These are phyloP conservation scores for Hypoxylon sp. DNA, from an alignment of 2,329 filamentous ascomycete species.

Conservation along the genomic window DNA sequence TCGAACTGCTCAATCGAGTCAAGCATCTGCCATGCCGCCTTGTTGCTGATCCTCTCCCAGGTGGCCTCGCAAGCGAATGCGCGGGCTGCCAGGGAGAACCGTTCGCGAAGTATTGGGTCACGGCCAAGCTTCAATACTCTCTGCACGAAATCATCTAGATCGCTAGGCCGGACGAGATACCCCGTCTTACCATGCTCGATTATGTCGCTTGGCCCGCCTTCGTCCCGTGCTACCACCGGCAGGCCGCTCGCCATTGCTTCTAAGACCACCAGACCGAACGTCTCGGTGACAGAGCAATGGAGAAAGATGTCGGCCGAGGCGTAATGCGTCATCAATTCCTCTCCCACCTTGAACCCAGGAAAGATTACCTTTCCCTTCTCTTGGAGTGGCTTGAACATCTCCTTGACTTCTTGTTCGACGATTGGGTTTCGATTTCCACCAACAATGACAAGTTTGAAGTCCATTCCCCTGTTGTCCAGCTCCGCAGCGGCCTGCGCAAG, in stretches of 20 bases:
- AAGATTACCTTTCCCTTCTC: constrained; percentile 72
- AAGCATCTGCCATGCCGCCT: constrained; percentile 75
- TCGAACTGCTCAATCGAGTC: constrained; percentile 66
- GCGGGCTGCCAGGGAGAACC: constrained; percentile 66
- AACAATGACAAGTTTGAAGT: constrained; percentile 76
- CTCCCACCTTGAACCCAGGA: constrained; percentile 74
- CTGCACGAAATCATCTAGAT: constrained; percentile 71
- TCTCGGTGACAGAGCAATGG: constrained; percentile 80
- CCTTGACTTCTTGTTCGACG: constrained; percentile 73
- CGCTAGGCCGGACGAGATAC: constrained; percentile 72
- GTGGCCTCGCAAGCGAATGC: constrained; percentile 73
- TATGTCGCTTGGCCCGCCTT: constrained; percentile 78
- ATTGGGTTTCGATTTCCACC: constrained; percentile 76
- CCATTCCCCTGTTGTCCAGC: constrained; percentile 68
- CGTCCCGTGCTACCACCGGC: constrained; percentile 77
- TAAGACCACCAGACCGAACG: constrained; percentile 78
- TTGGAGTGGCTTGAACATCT: constrained; percentile 68
- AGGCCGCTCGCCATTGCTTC: constrained; percentile 80
- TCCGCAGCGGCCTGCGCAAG: constrained; percentile 69
- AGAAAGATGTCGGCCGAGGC: constrained; percentile 79
- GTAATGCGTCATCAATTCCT: constrained; percentile 74
- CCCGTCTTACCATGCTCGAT: constrained; percentile 72
- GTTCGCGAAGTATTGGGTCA: constrained; percentile 60
- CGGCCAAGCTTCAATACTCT: constrained; percentile 66
- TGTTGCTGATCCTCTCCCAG: constrained; percentile 81